phyloP scores from a whole-genome alignment of 2,329 filamentous ascomycete genomes.

The Aspergillaceae sp. region DNA sequence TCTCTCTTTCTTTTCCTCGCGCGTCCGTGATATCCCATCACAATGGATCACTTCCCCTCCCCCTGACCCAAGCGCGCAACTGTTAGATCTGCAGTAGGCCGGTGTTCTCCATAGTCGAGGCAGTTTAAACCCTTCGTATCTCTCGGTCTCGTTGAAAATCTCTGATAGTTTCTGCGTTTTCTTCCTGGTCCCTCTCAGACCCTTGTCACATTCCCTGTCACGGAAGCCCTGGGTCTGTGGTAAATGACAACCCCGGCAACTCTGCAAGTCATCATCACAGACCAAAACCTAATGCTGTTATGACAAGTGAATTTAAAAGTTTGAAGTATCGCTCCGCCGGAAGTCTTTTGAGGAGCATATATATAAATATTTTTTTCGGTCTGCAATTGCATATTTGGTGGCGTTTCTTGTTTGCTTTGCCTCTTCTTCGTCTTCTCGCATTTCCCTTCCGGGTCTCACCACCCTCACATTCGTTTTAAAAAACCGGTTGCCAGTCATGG shows the following conservation, averaged over 20 bases:
- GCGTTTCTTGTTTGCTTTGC: not conserved
- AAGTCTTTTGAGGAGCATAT: too few species aligned
- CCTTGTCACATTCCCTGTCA: not conserved
- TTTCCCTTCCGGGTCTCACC: constrained; percentile 2
- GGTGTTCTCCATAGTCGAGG: not conserved
- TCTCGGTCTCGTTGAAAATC: not conserved
- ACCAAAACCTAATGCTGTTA: constrained; percentile 4
- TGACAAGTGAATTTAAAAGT: constrained; percentile 2
- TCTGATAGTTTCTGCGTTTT: not conserved
- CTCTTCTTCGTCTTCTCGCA: not conserved
- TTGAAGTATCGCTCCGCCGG: too few species aligned
- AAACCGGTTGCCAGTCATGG: constrained; percentile 17
- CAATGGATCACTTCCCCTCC: constrained; percentile 4
- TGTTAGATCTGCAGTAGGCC: constrained; percentile 11
- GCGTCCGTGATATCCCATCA: constrained; percentile 1
- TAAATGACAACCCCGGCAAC: not conserved
- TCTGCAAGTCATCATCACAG: not conserved
- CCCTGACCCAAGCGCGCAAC: constrained; percentile 10
- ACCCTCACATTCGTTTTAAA: not conserved
- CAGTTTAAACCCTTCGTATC: constrained; percentile 2
- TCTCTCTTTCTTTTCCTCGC: not conserved
- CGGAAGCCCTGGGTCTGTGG: not conserved
- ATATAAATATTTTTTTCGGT: too few species aligned
- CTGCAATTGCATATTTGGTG: too few species aligned
- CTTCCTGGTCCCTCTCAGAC: not conserved